phyloP scores from a whole-genome alignment of 192 early-diverging fungal species.

The Phlyctochytrium arcticum region DNA sequence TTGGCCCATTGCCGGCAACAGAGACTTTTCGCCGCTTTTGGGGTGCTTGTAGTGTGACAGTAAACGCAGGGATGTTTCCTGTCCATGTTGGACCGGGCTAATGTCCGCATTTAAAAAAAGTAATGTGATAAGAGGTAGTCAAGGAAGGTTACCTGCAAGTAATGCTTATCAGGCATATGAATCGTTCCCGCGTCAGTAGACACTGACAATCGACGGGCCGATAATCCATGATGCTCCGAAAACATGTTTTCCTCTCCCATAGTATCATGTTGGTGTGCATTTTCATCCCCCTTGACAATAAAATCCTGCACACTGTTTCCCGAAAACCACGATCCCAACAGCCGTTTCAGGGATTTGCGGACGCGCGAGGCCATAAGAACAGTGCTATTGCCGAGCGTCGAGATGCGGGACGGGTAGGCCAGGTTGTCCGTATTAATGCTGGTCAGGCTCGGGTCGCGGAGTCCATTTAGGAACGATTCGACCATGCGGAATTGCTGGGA shows the following conservation, averaged over 20 bases:
- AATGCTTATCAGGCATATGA: constrained; percentile 11
- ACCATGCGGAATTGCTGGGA: not conserved
- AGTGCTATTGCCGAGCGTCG: not conserved
- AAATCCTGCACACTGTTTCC: constrained; percentile 25
- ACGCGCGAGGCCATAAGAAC: constrained; percentile 1
- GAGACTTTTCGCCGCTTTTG: constrained; percentile 18
- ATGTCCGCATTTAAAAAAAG: too few relatives aligned
- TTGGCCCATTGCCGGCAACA: not conserved
- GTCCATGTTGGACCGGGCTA: constrained; percentile 11
- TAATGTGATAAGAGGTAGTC: too few relatives aligned
- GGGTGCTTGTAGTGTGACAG: constrained; percentile 6
- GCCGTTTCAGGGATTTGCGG: constrained; percentile 3
- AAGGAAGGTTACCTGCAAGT: constrained; percentile 1
- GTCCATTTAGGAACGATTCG: not conserved
- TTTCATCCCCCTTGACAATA: constrained; percentile 10
- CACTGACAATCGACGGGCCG: too few relatives aligned
- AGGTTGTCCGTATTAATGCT: not conserved
- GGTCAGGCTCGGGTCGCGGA: constrained; percentile 4
- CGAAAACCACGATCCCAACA: constrained; percentile 12
- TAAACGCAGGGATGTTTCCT: not conserved
- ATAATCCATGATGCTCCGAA: too few relatives aligned
- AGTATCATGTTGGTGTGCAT: not conserved
- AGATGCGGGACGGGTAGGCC: constrained; percentile 16
- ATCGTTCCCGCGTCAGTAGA: too few relatives aligned
- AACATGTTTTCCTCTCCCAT: too few relatives aligned